phyloP scores from a whole-genome alignment of 371 early-diverging fungal species.

The Chytridium lagenaria region DNA sequence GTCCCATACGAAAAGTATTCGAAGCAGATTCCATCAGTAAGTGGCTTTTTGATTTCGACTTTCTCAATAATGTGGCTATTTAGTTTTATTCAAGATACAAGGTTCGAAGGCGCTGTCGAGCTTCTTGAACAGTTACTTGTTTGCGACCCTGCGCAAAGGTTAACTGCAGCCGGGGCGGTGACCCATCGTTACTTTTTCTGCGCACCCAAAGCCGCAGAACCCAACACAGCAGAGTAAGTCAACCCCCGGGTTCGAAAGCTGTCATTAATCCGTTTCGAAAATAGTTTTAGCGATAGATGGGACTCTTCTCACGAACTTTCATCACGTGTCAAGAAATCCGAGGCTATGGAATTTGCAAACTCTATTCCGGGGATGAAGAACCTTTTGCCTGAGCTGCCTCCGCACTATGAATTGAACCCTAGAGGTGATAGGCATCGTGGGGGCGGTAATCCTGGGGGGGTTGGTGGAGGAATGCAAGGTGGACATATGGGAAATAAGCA shows the following conservation, averaged over 20 bases:
- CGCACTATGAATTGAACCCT: constrained; percentile 21
- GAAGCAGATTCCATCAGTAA: constrained; percentile 2
- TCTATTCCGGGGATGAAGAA: constrained; percentile 22
- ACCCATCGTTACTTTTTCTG: constrained; percentile 31
- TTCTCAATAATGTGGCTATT: neutral
- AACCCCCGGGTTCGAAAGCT: neutral
- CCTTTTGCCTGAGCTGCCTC: constrained; percentile 7
- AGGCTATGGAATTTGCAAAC: neutral
- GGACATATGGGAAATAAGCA: neutral
- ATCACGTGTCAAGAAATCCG: constrained; percentile 8
- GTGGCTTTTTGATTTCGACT: constrained; percentile 5
- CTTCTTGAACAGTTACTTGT: constrained; percentile 25
- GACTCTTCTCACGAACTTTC: constrained; percentile 34
- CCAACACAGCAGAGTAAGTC: constrained; percentile 21
- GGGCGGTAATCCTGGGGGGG: constrained; percentile 13
- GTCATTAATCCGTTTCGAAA: neutral
- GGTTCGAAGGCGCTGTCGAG: constrained; percentile 30
- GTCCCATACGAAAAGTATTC: neutral
- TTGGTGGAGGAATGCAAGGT: neutral
- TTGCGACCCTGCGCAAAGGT: constrained; percentile 24
- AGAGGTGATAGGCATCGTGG: neutral
- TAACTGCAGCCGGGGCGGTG: constrained; percentile 18
- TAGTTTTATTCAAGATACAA: constrained; percentile 26
- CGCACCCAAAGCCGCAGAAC: constrained; percentile 3
- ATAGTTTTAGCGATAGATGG: constrained; percentile 28